Conservation (phyloP, 2,329 filamentous ascomycete genomes). For the Dothideomycetes sp. region DNA sequence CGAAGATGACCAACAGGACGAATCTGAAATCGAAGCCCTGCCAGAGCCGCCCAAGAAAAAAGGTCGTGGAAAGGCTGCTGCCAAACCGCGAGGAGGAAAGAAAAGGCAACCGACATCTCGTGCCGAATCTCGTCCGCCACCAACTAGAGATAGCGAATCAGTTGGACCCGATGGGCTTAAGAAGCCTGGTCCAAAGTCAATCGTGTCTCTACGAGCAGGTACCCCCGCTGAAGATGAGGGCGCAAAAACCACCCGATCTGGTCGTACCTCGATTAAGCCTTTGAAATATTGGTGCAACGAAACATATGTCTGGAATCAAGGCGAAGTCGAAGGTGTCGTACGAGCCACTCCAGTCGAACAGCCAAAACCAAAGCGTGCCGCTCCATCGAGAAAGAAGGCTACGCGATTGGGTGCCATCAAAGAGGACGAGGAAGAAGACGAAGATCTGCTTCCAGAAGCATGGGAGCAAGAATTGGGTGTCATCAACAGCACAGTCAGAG, state of each 20-base stretch:
- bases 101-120: constrained; percentile 5
- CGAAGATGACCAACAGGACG: constrained; percentile 3
- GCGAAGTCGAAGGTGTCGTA: constrained; percentile 67
- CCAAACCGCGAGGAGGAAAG: constrained; percentile 1
- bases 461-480: constrained; percentile 63
- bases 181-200: constrained; percentile 12
- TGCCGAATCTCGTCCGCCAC: constrained; percentile 5
- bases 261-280: constrained; percentile 67
- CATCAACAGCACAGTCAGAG: constrained; percentile 53
- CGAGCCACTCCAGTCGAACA: constrained; percentile 55
- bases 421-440: constrained; percentile 38
- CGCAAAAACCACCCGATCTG: constrained; percentile 61
- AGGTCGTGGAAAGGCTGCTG: constrained; percentile 2
- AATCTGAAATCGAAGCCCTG: constrained; percentile 6
- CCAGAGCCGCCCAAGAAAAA: constrained; percentile 7
- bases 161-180: constrained; percentile 20
- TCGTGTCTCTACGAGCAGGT: constrained; percentile 24
- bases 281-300: constrained; percentile 84
- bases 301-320: constrained; percentile 57
- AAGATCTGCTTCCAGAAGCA: constrained; percentile 49
- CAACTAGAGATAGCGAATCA: constrained; percentile 7
- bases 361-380: constrained; percentile 19
- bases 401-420: constrained; percentile 20
- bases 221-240: constrained; percentile 40
- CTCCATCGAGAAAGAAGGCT: constrained; percentile 26